Evolutionary conservation across 805 yeast genomes (phyloP), one percentile per base, ranked within the genome.

Genomic region (Hanseniaspora taiwanica): DNA sequence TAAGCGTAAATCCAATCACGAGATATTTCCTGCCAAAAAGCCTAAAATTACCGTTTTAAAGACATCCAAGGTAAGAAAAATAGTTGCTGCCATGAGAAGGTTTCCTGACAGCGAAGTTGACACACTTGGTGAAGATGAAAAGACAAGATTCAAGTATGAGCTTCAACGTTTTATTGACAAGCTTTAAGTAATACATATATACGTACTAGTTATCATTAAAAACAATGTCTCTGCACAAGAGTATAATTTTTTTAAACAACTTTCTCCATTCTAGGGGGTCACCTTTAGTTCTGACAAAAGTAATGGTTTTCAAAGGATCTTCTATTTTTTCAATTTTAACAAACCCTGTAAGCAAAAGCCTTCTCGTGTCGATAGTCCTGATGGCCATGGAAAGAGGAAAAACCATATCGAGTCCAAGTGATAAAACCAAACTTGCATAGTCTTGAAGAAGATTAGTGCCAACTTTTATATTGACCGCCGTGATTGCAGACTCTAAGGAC

Each of bases 211-310:
- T 13, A 29, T 29, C 33, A 29, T 29, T 4, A 8, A 40, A 34
- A 13, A 41, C 44, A 3, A 72, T 66, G 31, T 73, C 77, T 51
- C 78, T 68, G 47, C 81, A 75, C n/a, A 69, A 51, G 9, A 72
- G 54, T 1, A 78, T 70, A 23, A 76, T 64, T 36, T 66, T 65
- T 50, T 76, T 75, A 58, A 80, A 79, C 16, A 79, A 59, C 13
- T 76, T 58, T 55, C 86, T 65, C 86, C 86, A 79, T 53, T 79
- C 86, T 32, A 79, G 52, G 0, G 86, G 85, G 56, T 79, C 85
- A 0, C 81, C 83, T 27, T 67, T 66, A 3, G 68, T 60, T 47
- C 73, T 74, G 27, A 68, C 55, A 48, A 79, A 77, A 40, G 69
- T 73, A 0, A 79, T 64, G 39, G 68, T 70, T 42, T 71, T 66